Conservation (phyloP, 441 rosid genomes). For the Capsella rubella region DNA sequence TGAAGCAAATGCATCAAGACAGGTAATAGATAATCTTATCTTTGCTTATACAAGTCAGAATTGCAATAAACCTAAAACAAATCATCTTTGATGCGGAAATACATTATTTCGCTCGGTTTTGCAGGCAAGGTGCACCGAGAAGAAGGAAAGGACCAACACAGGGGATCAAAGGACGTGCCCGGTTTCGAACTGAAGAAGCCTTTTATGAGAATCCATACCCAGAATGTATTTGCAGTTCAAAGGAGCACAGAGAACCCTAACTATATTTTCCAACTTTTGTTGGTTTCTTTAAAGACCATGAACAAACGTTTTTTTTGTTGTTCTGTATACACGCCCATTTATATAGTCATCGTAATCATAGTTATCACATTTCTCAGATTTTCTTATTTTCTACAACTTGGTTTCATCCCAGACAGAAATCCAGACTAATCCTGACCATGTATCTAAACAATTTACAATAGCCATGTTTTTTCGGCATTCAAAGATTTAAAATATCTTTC, state of each 20-base stretch:
- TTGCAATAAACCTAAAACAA: background rate
- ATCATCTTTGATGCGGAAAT: background rate
- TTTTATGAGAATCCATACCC: slow-evolving; percentile 90
- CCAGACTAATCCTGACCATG: background rate
- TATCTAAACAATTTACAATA: background rate
- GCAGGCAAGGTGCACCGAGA: slow-evolving; percentile 90
- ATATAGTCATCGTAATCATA: background rate
- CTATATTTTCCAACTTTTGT: background rate
- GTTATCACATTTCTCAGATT: background rate
- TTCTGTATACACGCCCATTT: background rate
- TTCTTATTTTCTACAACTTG: too few relatives aligned
- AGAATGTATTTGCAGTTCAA: slow-evolving; percentile 79
- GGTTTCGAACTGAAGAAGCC: slow-evolving; percentile 82
- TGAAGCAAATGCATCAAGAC: slow-evolving; percentile 71
- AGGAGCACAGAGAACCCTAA: slow-evolving; percentile 39
- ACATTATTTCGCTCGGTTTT: slow-evolving; percentile 20
- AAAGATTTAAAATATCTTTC: background rate
- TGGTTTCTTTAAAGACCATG: too few relatives aligned
- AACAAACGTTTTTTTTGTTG: background rate
- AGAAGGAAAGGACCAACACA: slow-evolving; percentile 69
- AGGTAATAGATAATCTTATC: slow-evolving; percentile 48
- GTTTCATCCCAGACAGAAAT: too few relatives aligned
- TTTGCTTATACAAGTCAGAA: slow-evolving; percentile 2
- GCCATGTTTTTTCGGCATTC: background rate
- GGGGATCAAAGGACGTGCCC: slow-evolving; percentile 78